These are phyloP conservation scores for Jaapia argillacea DNA, from an alignment of 768 basidiomycete species.

Conservation along the genomic window DNA sequence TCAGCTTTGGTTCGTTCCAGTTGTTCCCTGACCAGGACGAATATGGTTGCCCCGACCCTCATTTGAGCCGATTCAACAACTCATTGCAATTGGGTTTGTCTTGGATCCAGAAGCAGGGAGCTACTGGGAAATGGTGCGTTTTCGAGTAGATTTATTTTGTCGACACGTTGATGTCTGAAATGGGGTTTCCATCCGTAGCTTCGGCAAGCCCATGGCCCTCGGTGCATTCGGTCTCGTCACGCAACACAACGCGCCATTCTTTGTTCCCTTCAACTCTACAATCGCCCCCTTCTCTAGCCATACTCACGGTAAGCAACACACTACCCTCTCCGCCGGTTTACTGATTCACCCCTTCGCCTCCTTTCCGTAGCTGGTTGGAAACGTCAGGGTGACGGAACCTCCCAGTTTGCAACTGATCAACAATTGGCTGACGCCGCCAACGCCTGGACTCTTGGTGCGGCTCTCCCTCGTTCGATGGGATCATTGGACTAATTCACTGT, in stretches of 20 bases:
- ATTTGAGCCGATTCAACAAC: background rate
- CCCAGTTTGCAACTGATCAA: background rate
- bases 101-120: background rate
- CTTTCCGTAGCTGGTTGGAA: no score
- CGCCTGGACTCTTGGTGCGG: constrained; percentile 41
- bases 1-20: constrained; percentile 51
- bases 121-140: background rate
- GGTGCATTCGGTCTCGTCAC: constrained; percentile 58
- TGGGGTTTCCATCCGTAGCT: constrained; percentile 24
- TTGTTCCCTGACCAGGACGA: constrained; percentile 60
- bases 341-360: no score
- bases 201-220: constrained; percentile 43
- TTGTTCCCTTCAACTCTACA: constrained; percentile 53
- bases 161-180: background rate
- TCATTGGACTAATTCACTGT: background rate
- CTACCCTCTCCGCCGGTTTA: no score
- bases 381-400: background rate
- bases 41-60: constrained; percentile 23
- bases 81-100: background rate
- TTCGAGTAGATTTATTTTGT: background rate
- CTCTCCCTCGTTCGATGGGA: constrained; percentile 35
- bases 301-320: constrained; percentile 24
- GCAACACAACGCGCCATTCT: constrained; percentile 38
- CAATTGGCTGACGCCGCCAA: constrained; percentile 23
- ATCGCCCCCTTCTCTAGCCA: constrained; percentile 24